Conservation (phyloP, 768 basidiomycete species). For the Gymnopilus dilepis region DNA sequence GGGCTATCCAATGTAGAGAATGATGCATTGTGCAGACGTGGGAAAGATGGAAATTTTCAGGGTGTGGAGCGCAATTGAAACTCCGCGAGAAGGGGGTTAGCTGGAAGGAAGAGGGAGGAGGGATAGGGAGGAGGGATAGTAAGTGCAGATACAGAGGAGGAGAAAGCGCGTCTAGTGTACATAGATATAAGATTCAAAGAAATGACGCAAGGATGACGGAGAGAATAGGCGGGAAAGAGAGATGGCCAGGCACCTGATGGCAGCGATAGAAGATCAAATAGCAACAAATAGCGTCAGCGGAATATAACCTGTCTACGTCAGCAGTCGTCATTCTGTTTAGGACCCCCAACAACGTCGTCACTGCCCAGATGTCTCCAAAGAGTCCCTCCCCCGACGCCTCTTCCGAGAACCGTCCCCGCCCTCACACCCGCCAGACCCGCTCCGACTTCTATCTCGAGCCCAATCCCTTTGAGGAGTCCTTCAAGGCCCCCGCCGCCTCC, state of each 20-base stretch:
- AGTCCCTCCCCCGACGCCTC: constrained; percentile 41
- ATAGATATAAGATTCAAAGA: constrained; percentile 5
- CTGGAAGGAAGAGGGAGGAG: constrained; percentile 3
- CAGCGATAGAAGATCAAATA: constrained; percentile 40
- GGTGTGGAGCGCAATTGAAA: constrained; percentile 23
- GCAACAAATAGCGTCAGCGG: constrained; percentile 39
- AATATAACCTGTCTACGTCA: constrained; percentile 57
- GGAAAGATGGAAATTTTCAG: constrained; percentile 22
- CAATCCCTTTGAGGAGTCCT: constrained; percentile 96
- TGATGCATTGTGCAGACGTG: constrained; percentile 18
- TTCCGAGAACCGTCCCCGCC: constrained; percentile 25
- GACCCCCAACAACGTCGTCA: constrained; percentile 39
- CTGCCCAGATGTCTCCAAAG: constrained; percentile 43
- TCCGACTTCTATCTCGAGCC: constrained; percentile 80
- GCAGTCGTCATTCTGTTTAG: constrained; percentile 53
- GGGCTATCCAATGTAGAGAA: constrained; percentile 27
- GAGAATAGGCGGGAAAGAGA: constrained; percentile 17
- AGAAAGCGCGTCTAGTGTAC: neutral
- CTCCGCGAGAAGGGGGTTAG: constrained; percentile 3
- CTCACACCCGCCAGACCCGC: constrained; percentile 52
- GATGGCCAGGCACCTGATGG: constrained; percentile 29
- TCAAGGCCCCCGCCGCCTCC: constrained; percentile 63
- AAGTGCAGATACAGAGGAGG: neutral
- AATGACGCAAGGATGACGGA: constrained; percentile 33
- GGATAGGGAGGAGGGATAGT: constrained; percentile 12